Conservation (phyloP, 2,329 filamentous ascomycete genomes). For the Pseudogymnoascus sp. region DNA sequence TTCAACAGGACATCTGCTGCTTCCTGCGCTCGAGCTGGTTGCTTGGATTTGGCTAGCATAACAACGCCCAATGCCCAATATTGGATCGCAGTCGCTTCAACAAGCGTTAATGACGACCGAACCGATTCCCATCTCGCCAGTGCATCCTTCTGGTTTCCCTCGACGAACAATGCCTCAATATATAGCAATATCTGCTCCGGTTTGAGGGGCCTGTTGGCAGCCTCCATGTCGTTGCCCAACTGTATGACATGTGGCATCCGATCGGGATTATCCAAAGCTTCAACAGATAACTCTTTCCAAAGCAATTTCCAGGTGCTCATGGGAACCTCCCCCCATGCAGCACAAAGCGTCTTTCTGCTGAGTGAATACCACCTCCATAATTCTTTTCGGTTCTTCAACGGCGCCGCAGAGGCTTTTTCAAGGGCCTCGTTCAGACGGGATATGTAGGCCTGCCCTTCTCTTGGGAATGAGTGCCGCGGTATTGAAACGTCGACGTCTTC, state of each 20-base stretch:
- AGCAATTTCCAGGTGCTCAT: conserved; percentile 55
- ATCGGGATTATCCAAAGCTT: conserved; percentile 43
- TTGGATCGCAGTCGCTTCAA: conserved; percentile 31
- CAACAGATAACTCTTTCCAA: conserved; percentile 54
- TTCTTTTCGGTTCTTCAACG: conserved; percentile 23
- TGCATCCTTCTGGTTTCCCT: conserved; percentile 43
- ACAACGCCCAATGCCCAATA: conserved; percentile 61
- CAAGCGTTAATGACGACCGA: conserved; percentile 33
- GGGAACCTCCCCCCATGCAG: conserved; percentile 50
- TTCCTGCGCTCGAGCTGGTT: conserved; percentile 52
- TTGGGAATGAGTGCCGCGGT: conserved; percentile 1
- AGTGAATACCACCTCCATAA: conserved; percentile 45
- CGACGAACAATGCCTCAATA: conserved; percentile 60
- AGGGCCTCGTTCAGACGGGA: conserved; percentile 11
- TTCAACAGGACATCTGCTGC: conserved; percentile 48
- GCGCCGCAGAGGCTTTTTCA: not conserved
- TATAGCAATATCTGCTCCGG: conserved; percentile 56
- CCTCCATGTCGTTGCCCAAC: conserved; percentile 59
- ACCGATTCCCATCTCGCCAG: conserved; percentile 28
- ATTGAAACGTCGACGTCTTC: conserved; percentile 7
- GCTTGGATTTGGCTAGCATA: conserved; percentile 52
- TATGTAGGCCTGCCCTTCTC: conserved; percentile 10
- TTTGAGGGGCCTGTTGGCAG: conserved; percentile 47
- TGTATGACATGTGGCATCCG: conserved; percentile 54
- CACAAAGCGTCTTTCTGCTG: conserved; percentile 39